phyloP scores from a whole-genome alignment of 768 basidiomycete species.

The Lactifluus rugatus region DNA sequence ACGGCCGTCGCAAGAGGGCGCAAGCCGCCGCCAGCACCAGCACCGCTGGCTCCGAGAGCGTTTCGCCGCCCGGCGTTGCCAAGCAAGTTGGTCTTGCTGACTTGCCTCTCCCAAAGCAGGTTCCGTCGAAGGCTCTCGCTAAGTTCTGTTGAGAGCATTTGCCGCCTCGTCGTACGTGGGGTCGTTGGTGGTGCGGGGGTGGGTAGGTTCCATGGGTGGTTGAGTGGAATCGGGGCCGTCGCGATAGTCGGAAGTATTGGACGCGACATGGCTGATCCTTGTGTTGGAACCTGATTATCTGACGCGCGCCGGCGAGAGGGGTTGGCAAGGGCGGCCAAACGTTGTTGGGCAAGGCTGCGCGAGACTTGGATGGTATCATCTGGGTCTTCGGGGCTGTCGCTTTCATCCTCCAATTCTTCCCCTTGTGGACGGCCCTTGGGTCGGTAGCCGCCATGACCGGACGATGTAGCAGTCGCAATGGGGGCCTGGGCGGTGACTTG shows the following conservation, averaged over 20 bases:
- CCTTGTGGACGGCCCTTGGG: constrained; percentile 57
- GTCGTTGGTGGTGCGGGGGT: constrained; percentile 57
- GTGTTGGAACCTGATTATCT: constrained; percentile 22
- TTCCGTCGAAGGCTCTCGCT: constrained; percentile 77
- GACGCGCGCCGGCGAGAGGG: constrained; percentile 32
- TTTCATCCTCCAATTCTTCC: constrained; percentile 58
- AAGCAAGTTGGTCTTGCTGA: constrained; percentile 43
- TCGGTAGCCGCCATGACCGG: constrained; percentile 36
- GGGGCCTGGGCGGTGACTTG: constrained; percentile 33
- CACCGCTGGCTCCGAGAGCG: constrained; percentile 17
- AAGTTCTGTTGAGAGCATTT: constrained; percentile 79
- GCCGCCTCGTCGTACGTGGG: constrained; percentile 74
- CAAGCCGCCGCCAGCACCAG: constrained; percentile 25
- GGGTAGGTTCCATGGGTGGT: constrained; percentile 66
- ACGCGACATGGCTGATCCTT: constrained; percentile 13
- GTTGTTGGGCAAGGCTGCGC: constrained; percentile 60
- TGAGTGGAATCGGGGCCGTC: constrained; percentile 49
- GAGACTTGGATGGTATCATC: constrained; percentile 48
- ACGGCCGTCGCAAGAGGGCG: constrained; percentile 29
- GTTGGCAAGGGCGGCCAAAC: constrained; percentile 45
- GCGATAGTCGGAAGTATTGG: constrained; percentile 28
- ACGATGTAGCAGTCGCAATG: background rate
- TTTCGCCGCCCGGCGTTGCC: constrained; percentile 27
- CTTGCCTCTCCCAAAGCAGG: constrained; percentile 70
- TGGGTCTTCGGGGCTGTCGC: constrained; percentile 41